Percentiles rank a stretch among this genome's conserved stretches.
Conservation (phyloP, 2,329 filamentous ascomycete genomes). For the Tolypocladium album region DNA sequence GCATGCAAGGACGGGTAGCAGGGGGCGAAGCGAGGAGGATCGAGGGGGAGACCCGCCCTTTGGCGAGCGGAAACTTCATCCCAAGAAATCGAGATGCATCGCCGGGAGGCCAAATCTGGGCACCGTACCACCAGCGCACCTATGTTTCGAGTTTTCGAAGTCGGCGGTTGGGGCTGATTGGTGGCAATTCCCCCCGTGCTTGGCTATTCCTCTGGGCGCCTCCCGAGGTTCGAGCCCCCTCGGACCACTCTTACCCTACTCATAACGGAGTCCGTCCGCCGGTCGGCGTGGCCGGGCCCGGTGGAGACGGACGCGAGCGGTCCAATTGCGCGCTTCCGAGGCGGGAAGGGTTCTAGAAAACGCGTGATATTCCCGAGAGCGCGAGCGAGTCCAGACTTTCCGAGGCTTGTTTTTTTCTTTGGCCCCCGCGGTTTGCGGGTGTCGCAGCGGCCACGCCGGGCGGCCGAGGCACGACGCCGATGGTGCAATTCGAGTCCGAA, state of each 20-base stretch:
- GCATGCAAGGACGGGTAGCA: neutral
- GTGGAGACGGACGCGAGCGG: neutral
- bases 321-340: neutral
- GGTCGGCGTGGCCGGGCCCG: neutral
- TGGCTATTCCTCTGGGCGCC: too few relatives aligned
- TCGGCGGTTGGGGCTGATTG: neutral
- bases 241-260: too few relatives aligned
- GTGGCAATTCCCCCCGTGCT: neutral
- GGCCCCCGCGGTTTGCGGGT: neutral
- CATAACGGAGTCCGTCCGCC: neutral
- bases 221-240: too few relatives aligned
- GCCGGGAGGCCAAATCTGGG: neutral
- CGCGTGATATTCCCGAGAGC: neutral
- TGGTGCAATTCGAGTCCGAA: neutral
- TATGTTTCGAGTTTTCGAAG: neutral
- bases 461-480: neutral
- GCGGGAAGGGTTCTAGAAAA: constrained; percentile 2
- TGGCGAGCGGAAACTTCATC: neutral
- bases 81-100: neutral
- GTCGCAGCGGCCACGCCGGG: neutral
- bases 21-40: neutral
- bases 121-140: neutral
- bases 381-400: neutral
- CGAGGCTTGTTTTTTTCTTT: neutral
- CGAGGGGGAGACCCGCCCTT: neutral